Percentiles rank a stretch among this genome's conserved stretches.
phyloP scores from a whole-genome alignment of 768 basidiomycete species.

The Hypholoma sublateritium region DNA sequence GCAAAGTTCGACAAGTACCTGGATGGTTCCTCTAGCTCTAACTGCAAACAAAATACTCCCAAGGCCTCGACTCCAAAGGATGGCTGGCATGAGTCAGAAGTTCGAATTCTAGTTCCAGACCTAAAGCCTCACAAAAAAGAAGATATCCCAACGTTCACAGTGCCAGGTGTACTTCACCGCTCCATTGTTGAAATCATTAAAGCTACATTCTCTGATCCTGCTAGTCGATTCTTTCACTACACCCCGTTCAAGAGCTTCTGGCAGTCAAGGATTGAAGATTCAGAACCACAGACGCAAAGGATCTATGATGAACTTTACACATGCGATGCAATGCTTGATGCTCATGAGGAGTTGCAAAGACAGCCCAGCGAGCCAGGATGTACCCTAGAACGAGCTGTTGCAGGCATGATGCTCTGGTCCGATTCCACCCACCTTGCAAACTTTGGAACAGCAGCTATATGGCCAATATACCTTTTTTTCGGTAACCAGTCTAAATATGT shows the following conservation, averaged over 20 bases:
- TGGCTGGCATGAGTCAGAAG: neutral
- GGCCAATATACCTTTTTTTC: no score
- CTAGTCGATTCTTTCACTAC: constrained; percentile 2
- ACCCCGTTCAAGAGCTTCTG: neutral
- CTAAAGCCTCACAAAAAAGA: neutral
- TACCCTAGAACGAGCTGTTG: no score
- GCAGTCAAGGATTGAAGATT: neutral
- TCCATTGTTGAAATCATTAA: neutral
- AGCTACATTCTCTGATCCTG: neutral
- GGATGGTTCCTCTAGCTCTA: neutral
- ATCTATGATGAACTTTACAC: constrained; percentile 22
- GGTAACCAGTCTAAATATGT: no score
- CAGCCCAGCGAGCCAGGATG: no score
- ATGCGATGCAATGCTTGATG: constrained; percentile 16
- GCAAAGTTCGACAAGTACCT: no score
- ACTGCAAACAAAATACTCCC: neutral
- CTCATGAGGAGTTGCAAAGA: no score
- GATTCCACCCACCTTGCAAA: no score
- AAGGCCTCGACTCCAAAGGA: no score
- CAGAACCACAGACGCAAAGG: neutral
- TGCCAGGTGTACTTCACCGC: neutral
- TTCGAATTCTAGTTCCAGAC: no score
- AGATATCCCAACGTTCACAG: neutral
- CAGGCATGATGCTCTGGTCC: no score
- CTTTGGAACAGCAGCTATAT: no score